Conservation (phyloP, 306 rosid genomes). For the Begonia fuchsioides region DNA sequence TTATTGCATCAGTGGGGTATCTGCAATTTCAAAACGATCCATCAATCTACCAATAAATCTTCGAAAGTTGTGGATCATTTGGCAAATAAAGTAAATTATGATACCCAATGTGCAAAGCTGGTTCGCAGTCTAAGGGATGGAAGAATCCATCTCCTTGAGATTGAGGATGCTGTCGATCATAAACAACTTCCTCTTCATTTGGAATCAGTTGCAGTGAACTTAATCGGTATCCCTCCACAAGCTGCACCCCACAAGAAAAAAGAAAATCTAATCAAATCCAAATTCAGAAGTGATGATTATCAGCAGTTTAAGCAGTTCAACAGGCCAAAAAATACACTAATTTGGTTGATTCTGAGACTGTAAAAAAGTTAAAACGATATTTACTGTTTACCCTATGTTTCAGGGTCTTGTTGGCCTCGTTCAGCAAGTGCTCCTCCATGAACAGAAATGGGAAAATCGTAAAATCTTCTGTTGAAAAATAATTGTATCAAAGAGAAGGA, state of each 20-base stretch:
- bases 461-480: too few relatives aligned
- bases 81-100: too few relatives aligned
- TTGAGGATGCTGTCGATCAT: slow-evolving; percentile 53
- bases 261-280: too few relatives aligned
- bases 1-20: slow-evolving; percentile 56
- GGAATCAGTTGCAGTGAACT: slow-evolving; percentile 56
- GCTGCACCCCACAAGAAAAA: slow-evolving; percentile 18
- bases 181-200: slow-evolving; percentile 51
- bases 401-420: slow-evolving; percentile 63
- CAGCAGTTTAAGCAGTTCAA: too few relatives aligned
- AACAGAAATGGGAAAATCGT: too few relatives aligned
- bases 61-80: not conserved
- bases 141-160: slow-evolving; percentile 52
- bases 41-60: too few relatives aligned
- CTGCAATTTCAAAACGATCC: slow-evolving; percentile 20
- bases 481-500: not conserved
- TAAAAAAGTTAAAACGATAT: too few relatives aligned
- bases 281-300: too few relatives aligned
- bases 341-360: too few relatives aligned
- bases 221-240: slow-evolving; percentile 68
- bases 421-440: slow-evolving; percentile 56
- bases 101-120: slow-evolving; percentile 93
- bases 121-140: slow-evolving; percentile 77
- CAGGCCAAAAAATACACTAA: too few relatives aligned
- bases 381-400: slow-evolving; percentile 53